These are phyloP conservation scores for Haberlea rhodopensis DNA, from an alignment of 257 asterid species.

Conservation along the genomic window DNA sequence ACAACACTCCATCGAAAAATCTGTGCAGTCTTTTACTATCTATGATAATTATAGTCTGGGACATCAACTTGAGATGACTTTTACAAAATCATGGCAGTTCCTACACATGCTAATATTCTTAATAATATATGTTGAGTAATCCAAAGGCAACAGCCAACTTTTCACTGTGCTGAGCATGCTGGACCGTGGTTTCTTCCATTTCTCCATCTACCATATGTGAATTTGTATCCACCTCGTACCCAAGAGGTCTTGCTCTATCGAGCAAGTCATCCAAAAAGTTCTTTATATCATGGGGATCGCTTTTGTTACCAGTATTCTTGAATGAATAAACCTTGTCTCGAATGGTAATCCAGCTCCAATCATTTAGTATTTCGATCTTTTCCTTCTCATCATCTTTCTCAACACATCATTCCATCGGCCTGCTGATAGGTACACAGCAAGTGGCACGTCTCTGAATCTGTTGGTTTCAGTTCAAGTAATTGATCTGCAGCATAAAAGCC, in stretches of 20 bases:
- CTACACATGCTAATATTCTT: conserved; percentile 81
- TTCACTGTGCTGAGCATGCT: conserved; percentile 65
- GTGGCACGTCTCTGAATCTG: conserved; percentile 60
- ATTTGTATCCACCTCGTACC: conserved; percentile 40
- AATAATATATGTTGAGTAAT: conserved; percentile 50
- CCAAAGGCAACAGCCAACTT: conserved; percentile 84
- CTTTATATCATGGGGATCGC: conserved; percentile 33
- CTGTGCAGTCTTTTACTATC: conserved; percentile 80
- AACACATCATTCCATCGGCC: conserved; percentile 75
- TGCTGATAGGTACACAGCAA: conserved; percentile 60
- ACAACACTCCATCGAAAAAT: conserved; percentile 70
- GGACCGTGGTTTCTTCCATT: conserved; percentile 29
- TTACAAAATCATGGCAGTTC: conserved; percentile 79
- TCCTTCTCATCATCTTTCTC: conserved; percentile 67
- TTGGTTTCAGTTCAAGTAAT: conserved; percentile 67
- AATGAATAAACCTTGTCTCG: conserved; percentile 66
- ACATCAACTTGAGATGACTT: conserved; percentile 53
- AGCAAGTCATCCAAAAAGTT: conserved; percentile 44
- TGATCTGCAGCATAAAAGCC: conserved; percentile 71
- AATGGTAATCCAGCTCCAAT: conserved; percentile 85
- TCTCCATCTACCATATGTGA: conserved; percentile 35
- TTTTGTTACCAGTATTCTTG: conserved; percentile 36
- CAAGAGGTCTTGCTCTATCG: conserved; percentile 42
- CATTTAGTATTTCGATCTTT: conserved; percentile 50
- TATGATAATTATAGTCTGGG: conserved; percentile 58